A percentile compares a stretch with the other conserved stretches of the same genome.
phyloP scores from a whole-genome alignment of 2,329 filamentous ascomycete genomes.

The Xylariaceae sp. region DNA sequence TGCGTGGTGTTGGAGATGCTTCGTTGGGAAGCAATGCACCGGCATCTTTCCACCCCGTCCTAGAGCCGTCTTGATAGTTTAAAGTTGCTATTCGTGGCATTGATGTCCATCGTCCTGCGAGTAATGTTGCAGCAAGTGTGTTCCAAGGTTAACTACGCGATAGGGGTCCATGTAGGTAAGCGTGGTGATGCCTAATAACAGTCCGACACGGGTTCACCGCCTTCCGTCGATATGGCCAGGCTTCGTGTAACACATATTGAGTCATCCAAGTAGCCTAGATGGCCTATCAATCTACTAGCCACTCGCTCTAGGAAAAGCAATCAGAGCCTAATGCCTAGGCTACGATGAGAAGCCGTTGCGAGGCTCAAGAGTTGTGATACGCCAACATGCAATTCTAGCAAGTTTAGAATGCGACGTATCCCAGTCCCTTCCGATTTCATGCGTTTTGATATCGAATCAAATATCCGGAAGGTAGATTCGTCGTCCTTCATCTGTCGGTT shows the following conservation, averaged over 20 bases:
- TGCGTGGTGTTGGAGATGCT: not conserved
- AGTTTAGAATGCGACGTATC: constrained; percentile 21
- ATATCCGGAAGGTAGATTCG: constrained; percentile 11
- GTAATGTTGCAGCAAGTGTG: no score
- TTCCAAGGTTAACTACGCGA: constrained; percentile 20
- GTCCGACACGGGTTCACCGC: constrained; percentile 19
- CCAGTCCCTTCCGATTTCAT: constrained; percentile 9
- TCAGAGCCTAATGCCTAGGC: constrained; percentile 26
- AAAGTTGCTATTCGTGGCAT: constrained; percentile 6
- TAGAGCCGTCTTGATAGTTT: not conserved
- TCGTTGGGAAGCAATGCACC: constrained; percentile 9
- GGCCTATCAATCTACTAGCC: constrained; percentile 22
- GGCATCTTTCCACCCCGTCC: constrained; percentile 6
- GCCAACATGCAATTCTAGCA: constrained; percentile 20
- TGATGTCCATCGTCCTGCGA: not conserved
- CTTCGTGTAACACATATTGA: constrained; percentile 21
- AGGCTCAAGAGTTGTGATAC: constrained; percentile 22
- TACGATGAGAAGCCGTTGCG: constrained; percentile 22
- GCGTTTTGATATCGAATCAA: constrained; percentile 8
- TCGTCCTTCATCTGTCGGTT: constrained; percentile 21
- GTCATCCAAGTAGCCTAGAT: constrained; percentile 10
- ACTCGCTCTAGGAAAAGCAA: constrained; percentile 12
- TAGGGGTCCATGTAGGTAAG: constrained; percentile 28
- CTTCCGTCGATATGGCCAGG: constrained; percentile 13
- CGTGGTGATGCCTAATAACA: constrained; percentile 25